Base-by-base conservation (phyloP, 202 grass and related monocot genomes). In the Schoenoplectus tabernaemontani region DNA sequence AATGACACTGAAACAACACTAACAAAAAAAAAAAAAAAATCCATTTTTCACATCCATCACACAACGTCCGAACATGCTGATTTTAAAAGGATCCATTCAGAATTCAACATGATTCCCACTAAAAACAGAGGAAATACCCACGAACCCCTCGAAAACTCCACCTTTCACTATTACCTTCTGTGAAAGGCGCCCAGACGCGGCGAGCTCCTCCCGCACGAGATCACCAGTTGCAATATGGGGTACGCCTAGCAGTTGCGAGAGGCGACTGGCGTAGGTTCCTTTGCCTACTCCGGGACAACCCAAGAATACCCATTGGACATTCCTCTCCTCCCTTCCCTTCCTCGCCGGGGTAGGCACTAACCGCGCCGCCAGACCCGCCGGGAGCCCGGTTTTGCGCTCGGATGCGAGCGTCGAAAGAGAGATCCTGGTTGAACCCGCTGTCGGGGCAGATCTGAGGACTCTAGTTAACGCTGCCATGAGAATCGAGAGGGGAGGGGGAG, bases 151-250 rank as follows among this genome's bases (percentile, higher is more conserved):
- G n/a, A n/a, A n/a, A n/a, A n/a, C n/a, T n/a, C n/a, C n/a, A n/a
- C n/a, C n/a, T n/a, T n/a, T n/a, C n/a, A n/a, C n/a, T n/a, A n/a
- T n/a, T 16, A 94, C 92, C 92, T 94, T 86, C 12, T 7, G 12
- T 10, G 92, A 86, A 11, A 89, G 77, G 22, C 85, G 26, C 0
- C 92, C 92, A 23, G 89, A 77, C 81, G 87, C 89, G 1, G 89
- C 85, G 44, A 94, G 89, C 83, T 94, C 92, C 50, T 89, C 92
- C 30, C 92, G 85, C 7, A 94, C 92, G 39, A 91, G 92, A 71
- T 94, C 89, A 2, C 91, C 91, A n/a, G 89, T 94, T 13, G 91
- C 89, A 82, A 94, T 94, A 79, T 94, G 91, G 5, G 89, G 91
- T 53, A 94, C 89, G 30, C 83, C 89, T 26, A 94, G 80, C 64